These are phyloP conservation scores for Vicia faba DNA, from an alignment of 306 rosid genomes.

Conservation along the genomic window DNA sequence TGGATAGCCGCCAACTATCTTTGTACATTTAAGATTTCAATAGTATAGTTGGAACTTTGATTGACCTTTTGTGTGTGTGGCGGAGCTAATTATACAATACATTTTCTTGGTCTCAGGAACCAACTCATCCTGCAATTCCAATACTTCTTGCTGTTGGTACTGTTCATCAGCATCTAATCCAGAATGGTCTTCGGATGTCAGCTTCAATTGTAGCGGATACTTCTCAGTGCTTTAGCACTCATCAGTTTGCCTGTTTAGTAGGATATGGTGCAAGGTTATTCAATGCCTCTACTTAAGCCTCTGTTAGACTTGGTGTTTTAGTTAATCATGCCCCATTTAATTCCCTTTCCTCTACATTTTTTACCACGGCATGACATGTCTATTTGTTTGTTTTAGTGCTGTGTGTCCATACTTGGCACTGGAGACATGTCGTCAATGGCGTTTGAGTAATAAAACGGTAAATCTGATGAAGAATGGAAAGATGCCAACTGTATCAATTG, in stretches of 20 bases:
- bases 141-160: slow-evolving; percentile 98
- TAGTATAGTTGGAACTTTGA: slow-evolving; percentile 2
- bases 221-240: slow-evolving; percentile 99
- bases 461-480: slow-evolving; percentile 97
- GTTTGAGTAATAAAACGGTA: slow-evolving; percentile 89
- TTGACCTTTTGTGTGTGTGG: slow-evolving; percentile 17
- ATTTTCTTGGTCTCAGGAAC: slow-evolving; percentile 55
- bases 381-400: slow-evolving; percentile 62
- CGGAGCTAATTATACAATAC: slow-evolving; percentile 34
- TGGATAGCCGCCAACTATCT: slow-evolving; percentile 10
- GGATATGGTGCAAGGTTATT: slow-evolving; percentile 99
- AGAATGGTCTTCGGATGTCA: slow-evolving; percentile 89
- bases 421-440: slow-evolving; percentile 99
- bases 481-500: slow-evolving; percentile 97
- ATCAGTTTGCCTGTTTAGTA: slow-evolving; percentile 96
- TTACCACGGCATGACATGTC: slow-evolving; percentile 24
- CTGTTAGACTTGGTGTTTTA: slow-evolving; percentile 19
- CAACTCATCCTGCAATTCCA: slow-evolving; percentile 95
- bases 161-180: slow-evolving; percentile 97
- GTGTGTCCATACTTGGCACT: slow-evolving; percentile 96
- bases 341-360: slow-evolving; percentile 11
- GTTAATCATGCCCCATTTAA: not conserved
- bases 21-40: slow-evolving; percentile 16
- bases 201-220: slow-evolving; percentile 91
- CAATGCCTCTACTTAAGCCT: slow-evolving; percentile 28